These are phyloP conservation scores for Chaetomium sp. DNA, from an alignment of 2,329 filamentous ascomycete genomes.

Conservation along the genomic window DNA sequence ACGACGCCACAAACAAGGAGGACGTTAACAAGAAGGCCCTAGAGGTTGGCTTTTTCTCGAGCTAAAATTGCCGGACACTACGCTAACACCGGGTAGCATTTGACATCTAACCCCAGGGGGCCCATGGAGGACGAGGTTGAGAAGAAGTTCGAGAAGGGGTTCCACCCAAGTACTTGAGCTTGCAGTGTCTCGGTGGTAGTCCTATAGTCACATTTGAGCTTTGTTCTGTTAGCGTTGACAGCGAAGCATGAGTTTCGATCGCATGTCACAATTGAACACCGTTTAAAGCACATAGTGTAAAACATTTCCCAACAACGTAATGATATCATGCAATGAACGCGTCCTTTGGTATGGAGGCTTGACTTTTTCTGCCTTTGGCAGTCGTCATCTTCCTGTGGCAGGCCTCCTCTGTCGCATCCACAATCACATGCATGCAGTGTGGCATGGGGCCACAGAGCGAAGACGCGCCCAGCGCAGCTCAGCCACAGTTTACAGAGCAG, in stretches of 20 bases:
- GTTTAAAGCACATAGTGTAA: neutral
- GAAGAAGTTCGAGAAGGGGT: slow-evolving; percentile 61
- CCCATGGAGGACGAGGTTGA: slow-evolving; percentile 62
- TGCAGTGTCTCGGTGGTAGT: neutral
- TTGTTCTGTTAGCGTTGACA: neutral
- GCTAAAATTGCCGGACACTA: neutral
- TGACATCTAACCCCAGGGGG: slow-evolving; percentile 68
- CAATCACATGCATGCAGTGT: slow-evolving; percentile 1
- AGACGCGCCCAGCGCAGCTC: neutral
- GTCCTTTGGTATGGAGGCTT: neutral
- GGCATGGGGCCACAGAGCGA: neutral
- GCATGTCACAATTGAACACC: neutral
- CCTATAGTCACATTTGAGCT: neutral
- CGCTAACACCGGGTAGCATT: slow-evolving; percentile 42
- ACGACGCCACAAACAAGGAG: slow-evolving; percentile 57
- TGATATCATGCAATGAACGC: neutral
- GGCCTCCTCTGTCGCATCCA: too few relatives aligned
- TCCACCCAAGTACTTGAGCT: slow-evolving; percentile 25
- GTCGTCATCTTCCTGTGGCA: neutral
- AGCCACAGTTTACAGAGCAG: slow-evolving; percentile 10
- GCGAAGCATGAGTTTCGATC: neutral
- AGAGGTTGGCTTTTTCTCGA: slow-evolving; percentile 43
- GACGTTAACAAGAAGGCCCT: slow-evolving; percentile 55
- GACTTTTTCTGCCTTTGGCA: neutral
- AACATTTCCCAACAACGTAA: neutral